Conservation (phyloP, 169 alveolate species). For the Eimeria acervulina region DNA sequence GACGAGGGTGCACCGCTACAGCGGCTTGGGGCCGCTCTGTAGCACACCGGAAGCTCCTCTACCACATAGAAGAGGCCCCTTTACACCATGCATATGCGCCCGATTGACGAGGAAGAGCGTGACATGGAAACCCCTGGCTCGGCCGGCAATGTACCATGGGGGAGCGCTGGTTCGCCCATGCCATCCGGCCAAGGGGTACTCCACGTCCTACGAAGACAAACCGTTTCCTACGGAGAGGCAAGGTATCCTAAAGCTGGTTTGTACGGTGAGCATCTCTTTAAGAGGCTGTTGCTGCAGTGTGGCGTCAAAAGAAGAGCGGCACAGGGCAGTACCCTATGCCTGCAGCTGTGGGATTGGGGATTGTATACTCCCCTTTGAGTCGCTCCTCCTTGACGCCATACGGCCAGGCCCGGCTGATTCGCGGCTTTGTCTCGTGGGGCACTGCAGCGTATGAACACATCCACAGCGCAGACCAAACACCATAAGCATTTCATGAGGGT, state of each 20-base stretch:
- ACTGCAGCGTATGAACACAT: conserved; percentile 41
- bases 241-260: background rate
- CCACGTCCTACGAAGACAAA: background rate
- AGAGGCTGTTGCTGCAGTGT: background rate
- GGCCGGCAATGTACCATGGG: background rate
- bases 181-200: background rate
- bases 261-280: no score
- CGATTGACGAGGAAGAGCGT: no score
- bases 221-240: background rate
- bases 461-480: background rate
- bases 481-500: background rate
- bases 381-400: conserved; percentile 90
- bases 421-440: conserved; percentile 76
- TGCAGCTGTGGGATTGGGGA: conserved; percentile 93
- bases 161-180: background rate
- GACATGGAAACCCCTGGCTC: background rate
- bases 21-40: no score
- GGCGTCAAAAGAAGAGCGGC: conserved; percentile 89
- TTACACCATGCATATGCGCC: no score
- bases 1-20: no score
- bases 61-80: no score
- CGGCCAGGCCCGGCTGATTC: conserved; percentile 84
- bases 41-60: no score
- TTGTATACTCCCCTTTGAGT: conserved; percentile 88
- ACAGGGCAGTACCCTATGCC: conserved; percentile 94